Evolutionary conservation across 192 early-diverging fungal species (phyloP).

Genomic region (Entomortierella chlamydospora): DNA sequence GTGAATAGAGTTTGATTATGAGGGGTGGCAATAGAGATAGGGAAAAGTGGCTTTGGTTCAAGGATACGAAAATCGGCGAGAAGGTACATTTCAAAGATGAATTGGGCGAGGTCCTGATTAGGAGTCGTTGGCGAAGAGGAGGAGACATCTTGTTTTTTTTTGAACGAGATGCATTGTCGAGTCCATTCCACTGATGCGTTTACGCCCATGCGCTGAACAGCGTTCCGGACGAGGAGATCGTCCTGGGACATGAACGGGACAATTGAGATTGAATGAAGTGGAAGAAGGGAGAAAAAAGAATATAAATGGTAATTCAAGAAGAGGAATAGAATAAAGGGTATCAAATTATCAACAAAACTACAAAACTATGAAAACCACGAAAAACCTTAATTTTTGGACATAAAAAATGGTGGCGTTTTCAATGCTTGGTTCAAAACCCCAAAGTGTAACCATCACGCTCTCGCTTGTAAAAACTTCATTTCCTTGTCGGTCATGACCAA

Average conservation of each 20-base stretch:
- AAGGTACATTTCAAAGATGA: constrained; percentile 47
- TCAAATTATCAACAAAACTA: background rate
- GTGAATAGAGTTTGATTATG: constrained; percentile 33
- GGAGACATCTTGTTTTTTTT: background rate
- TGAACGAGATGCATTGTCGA: constrained; percentile 39
- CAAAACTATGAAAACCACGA: too few relatives aligned
- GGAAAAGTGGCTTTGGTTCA: constrained; percentile 28
- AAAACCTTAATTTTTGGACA: constrained; percentile 5
- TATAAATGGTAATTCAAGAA: background rate
- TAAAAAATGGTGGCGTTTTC: constrained; percentile 10
- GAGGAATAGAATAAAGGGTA: background rate
- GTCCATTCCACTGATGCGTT: constrained; percentile 52
- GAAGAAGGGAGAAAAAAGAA: background rate
- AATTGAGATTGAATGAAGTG: background rate
- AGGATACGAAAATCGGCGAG: constrained; percentile 43
- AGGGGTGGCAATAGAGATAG: constrained; percentile 23
- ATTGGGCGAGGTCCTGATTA: constrained; percentile 10
- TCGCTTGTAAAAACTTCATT: too few relatives aligned
- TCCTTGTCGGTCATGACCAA: constrained; percentile 2
- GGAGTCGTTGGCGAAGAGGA: background rate
- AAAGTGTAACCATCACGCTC: too few relatives aligned
- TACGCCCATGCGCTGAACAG: constrained; percentile 25
- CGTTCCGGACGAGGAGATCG: constrained; percentile 47
- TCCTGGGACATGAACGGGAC: constrained; percentile 23
- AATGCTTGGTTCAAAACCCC: too few relatives aligned